A percentile compares a stretch with the other conserved stretches of the same genome.
Conservation (phyloP, 2,329 filamentous ascomycete genomes). For the Penicillium sp. region DNA sequence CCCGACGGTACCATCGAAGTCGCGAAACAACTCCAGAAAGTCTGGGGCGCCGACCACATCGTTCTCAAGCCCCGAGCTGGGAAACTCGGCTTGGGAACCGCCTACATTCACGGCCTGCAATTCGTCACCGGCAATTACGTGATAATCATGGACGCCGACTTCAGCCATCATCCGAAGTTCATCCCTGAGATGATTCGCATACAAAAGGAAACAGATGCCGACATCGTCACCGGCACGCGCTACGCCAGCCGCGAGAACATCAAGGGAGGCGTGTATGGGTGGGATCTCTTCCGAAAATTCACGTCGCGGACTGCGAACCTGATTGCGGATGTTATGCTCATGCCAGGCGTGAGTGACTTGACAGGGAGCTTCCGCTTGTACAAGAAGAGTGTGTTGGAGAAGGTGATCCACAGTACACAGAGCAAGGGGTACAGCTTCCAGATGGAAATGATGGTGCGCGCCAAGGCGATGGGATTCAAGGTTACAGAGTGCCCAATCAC, state of each 20-base stretch:
- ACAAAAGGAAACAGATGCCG: slow-evolving; percentile 79
- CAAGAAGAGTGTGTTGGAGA: slow-evolving; percentile 86
- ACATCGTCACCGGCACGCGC: slow-evolving; percentile 95
- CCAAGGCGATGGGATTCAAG: slow-evolving; percentile 92
- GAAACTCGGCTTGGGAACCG: slow-evolving; percentile 95
- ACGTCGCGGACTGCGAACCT: slow-evolving; percentile 81
- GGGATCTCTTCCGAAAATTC: slow-evolving; percentile 87
- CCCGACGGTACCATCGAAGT: slow-evolving; percentile 94
- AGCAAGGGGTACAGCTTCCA: slow-evolving; percentile 99
- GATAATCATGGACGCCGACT: slow-evolving; percentile 99
- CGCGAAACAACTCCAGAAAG: slow-evolving; percentile 85
- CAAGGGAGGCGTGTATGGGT: slow-evolving; percentile 84
- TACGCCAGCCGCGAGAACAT: slow-evolving; percentile 75
- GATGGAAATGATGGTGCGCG: slow-evolving; percentile 99
- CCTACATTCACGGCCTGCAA: slow-evolving; percentile 92
- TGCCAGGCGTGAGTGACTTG: slow-evolving; percentile 92
- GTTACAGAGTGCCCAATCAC: slow-evolving; percentile 95
- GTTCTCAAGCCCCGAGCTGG: slow-evolving; percentile 85
- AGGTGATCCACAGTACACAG: slow-evolving; percentile 87
- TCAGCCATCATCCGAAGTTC: slow-evolving; percentile 99
- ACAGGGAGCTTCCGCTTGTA: slow-evolving; percentile 95
- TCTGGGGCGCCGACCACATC: slow-evolving; percentile 77
- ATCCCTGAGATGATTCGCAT: slow-evolving; percentile 89
- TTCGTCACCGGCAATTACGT: slow-evolving; percentile 92
- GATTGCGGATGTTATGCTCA: slow-evolving; percentile 91